Conservation (phyloP, 768 basidiomycete genomes). For the Termitomyces eurrhizus region DNA sequence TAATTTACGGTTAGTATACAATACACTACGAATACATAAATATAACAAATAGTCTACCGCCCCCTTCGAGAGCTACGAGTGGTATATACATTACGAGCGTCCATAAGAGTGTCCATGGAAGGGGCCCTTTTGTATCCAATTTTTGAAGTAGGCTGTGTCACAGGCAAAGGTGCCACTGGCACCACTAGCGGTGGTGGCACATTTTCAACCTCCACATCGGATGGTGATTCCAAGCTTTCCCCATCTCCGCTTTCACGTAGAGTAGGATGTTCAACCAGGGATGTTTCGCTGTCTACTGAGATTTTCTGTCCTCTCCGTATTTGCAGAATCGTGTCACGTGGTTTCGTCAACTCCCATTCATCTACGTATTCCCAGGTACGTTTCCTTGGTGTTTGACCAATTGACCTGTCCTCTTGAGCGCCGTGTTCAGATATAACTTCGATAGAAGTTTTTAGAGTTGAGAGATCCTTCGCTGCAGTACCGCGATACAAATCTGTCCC, state of each 20-base stretch:
- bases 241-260: conserved; percentile 27
- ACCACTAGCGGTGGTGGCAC: conserved; percentile 5
- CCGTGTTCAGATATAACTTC: conserved; percentile 53
- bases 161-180: neutral
- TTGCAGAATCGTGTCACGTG: conserved; percentile 55
- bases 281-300: conserved; percentile 29
- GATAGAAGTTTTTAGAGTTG: conserved; percentile 45
- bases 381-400: conserved; percentile 76
- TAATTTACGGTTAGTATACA: conserved; percentile 7
- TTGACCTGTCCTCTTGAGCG: conserved; percentile 57
- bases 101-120: conserved; percentile 32
- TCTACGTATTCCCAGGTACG: conserved; percentile 67
- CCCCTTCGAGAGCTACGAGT: conserved; percentile 28
- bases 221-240: conserved; percentile 14
- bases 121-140: conserved; percentile 19
- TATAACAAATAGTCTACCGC: conserved; percentile 17
- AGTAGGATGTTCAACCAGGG: conserved; percentile 33
- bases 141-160: conserved; percentile 24
- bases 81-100: conserved; percentile 40
- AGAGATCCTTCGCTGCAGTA: conserved; percentile 38
- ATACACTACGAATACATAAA: neutral
- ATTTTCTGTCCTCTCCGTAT: conserved; percentile 39
- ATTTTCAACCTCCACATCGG: conserved; percentile 13
- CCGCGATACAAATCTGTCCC: conserved; percentile 41
- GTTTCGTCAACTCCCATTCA: conserved; percentile 67